These are phyloP conservation scores for Cucurbita pepo DNA, from an alignment of 306 rosid species.

Conservation along the genomic window DNA sequence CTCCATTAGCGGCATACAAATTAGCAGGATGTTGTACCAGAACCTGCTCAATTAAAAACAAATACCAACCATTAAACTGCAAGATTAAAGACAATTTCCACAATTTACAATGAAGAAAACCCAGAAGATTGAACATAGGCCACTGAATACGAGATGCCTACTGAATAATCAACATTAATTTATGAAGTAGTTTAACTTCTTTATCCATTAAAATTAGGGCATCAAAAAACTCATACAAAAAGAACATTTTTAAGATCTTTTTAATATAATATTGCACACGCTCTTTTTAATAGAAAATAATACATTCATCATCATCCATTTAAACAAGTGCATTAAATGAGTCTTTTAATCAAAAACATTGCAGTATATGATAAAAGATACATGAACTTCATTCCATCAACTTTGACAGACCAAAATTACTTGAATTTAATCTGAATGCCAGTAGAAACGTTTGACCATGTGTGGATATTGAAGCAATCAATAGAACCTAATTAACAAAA, in stretches of 20 bases:
- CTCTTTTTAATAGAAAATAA: neutral
- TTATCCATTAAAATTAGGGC: neutral
- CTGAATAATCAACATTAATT: neutral
- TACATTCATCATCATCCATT: neutral
- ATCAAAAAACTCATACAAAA: neutral
- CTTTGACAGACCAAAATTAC: neutral
- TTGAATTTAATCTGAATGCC: neutral
- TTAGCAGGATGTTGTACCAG: slow-evolving; percentile 85
- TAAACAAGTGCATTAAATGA: neutral
- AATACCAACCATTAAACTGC: slow-evolving; percentile 10
- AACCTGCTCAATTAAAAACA: slow-evolving; percentile 38
- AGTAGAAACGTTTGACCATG: neutral
- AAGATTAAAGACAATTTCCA: neutral
- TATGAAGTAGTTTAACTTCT: neutral
- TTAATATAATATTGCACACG: neutral
- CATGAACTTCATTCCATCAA: neutral
- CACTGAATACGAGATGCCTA: neutral
- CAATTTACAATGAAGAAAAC: neutral
- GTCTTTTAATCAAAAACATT: neutral
- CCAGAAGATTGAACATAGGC: neutral
- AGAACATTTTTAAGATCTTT: neutral
- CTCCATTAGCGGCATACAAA: slow-evolving; percentile 95
- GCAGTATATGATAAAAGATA: neutral
- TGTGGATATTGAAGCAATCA: neutral
- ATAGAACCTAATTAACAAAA: neutral